Percentiles rank a stretch among this genome's conserved stretches.
phyloP scores from a whole-genome alignment of 257 asterid genomes.

The Nicotiana attenuata region DNA sequence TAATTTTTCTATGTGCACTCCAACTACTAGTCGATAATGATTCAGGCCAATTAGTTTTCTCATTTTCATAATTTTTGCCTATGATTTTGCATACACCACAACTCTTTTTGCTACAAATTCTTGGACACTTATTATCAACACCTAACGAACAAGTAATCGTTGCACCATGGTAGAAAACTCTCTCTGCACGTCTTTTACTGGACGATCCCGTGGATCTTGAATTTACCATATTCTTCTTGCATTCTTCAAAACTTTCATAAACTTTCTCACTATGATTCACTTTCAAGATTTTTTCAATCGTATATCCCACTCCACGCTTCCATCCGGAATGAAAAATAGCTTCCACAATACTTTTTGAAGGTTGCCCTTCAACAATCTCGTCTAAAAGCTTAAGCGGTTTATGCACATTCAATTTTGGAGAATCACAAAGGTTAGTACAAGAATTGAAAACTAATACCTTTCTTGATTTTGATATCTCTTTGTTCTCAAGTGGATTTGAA shows the following conservation, averaged over 20 bases:
- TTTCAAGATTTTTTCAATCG: slow-evolving; percentile 7
- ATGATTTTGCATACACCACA: slow-evolving; percentile 10
- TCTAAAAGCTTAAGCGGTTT: not conserved
- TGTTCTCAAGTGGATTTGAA: not conserved
- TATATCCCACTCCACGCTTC: slow-evolving; percentile 3
- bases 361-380: not conserved
- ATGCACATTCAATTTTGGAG: not conserved
- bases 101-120: slow-evolving; percentile 3
- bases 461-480: not conserved
- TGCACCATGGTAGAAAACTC: slow-evolving; percentile 1
- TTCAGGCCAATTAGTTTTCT: not conserved
- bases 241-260: not conserved
- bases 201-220: not conserved
- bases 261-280: not conserved
- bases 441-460: not conserved
- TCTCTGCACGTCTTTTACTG: not conserved
- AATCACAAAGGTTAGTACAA: not conserved
- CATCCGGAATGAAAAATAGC: slow-evolving; percentile 7
- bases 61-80: not conserved
- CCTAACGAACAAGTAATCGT: slow-evolving; percentile 7
- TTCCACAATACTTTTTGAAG: not conserved
- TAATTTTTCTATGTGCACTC: slow-evolving; percentile 17
- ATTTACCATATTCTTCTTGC: not conserved
- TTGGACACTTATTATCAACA: not conserved
- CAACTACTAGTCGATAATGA: slow-evolving; percentile 9